Conservation (phyloP, 2,329 filamentous ascomycete genomes). For the Pseudocercospora fijiensis region DNA sequence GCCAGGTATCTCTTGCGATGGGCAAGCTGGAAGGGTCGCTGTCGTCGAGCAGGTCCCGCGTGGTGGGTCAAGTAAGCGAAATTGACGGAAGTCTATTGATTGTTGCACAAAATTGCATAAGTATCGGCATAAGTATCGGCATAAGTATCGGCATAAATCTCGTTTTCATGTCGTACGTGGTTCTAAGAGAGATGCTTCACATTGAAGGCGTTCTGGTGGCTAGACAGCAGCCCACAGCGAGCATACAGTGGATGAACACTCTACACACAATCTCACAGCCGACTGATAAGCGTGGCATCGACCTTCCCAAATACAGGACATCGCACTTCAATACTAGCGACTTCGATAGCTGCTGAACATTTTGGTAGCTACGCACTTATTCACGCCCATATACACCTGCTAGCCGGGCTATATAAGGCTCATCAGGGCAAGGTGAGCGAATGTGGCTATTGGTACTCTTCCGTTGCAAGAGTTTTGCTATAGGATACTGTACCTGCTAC, state of each 20-base stretch:
- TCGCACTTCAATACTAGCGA: conserved; percentile 48
- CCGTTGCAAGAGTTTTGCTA: conserved; percentile 59
- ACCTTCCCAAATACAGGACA: conserved; percentile 4
- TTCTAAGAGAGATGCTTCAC: not conserved
- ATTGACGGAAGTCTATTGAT: not conserved
- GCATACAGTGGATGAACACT: not conserved
- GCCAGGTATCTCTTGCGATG: not conserved
- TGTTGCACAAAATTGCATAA: not conserved
- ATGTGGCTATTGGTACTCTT: conserved; percentile 68
- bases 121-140: not conserved
- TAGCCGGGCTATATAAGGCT: conserved; percentile 82
- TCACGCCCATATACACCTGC: conserved; percentile 76
- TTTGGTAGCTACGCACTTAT: conserved; percentile 72
- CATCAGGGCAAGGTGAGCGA: conserved; percentile 81
- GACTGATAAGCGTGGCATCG: too few relatives aligned
- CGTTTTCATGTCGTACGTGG: not conserved
- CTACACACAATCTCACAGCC: not conserved
- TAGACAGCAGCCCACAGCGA: not conserved
- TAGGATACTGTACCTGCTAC: conserved; percentile 62
- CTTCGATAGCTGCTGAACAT: conserved; percentile 77
- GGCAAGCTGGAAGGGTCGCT: not conserved
- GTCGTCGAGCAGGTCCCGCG: too few relatives aligned
- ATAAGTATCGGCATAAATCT: not conserved
- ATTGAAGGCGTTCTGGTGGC: not conserved
- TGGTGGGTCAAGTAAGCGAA: not conserved